phyloP scores from a whole-genome alignment of 495 filamentous ascomycete species.

The Lindgomyces ingoldianus region DNA sequence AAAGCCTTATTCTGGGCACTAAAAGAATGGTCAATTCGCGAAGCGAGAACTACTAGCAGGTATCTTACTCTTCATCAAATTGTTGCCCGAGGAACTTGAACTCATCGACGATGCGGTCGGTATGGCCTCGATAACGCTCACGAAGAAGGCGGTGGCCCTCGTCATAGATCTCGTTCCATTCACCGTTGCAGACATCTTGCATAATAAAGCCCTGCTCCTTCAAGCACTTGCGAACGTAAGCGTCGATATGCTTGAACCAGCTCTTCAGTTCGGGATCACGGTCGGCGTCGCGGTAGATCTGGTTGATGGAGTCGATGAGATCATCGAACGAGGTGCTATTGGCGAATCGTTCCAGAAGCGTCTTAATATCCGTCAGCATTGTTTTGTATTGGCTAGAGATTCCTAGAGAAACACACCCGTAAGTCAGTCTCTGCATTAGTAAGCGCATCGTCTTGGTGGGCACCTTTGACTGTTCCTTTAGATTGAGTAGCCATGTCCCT shows the following conservation, averaged over 20 bases:
- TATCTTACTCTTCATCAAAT: conserved; percentile 70
- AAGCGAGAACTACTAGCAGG: neutral
- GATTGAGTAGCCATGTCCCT: conserved; percentile 64
- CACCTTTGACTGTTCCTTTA: conserved; percentile 67
- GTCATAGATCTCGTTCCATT: conserved; percentile 86
- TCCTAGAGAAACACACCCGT: conserved; percentile 56
- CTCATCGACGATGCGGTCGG: conserved; percentile 85
- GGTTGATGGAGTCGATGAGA: conserved; percentile 80
- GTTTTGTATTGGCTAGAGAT: conserved; percentile 39
- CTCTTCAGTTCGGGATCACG: conserved; percentile 80
- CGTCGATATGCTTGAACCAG: conserved; percentile 83
- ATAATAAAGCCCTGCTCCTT: conserved; percentile 90
- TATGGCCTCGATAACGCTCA: conserved; percentile 83
- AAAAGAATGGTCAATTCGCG: neutral
- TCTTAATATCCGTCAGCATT: conserved; percentile 61
- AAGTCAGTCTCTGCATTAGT: conserved; percentile 75
- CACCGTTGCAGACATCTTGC: conserved; percentile 73
- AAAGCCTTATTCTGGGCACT: conserved; percentile 77
- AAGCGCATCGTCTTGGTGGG: conserved; percentile 61
- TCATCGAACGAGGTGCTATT: conserved; percentile 89
- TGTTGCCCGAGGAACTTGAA: conserved; percentile 84
- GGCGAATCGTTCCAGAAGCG: conserved; percentile 90
- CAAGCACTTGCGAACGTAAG: conserved; percentile 78
- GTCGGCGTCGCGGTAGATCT: conserved; percentile 89
- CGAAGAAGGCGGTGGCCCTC: conserved; percentile 85